phyloP scores from a whole-genome alignment of 495 filamentous ascomycete genomes.

The Parathielavia hyrcaniae region DNA sequence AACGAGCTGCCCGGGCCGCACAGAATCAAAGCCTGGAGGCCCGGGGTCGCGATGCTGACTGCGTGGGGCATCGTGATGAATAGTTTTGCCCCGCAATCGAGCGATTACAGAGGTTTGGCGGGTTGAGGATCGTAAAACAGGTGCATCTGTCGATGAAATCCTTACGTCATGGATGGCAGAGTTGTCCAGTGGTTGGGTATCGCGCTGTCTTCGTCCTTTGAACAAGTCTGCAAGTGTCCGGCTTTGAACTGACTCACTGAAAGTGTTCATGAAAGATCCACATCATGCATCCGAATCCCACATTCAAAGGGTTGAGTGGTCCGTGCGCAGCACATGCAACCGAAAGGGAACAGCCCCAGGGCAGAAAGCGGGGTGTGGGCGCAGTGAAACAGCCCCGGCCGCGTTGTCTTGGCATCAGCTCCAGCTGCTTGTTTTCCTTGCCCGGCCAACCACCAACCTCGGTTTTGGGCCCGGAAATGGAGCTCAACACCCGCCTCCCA shows the following conservation, averaged over 20 bases:
- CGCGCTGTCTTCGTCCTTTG: background rate
- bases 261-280: constrained; percentile 4
- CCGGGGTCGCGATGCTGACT: constrained; percentile 54
- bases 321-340: constrained; percentile 10
- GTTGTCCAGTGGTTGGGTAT: background rate
- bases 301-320: constrained; percentile 7
- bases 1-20: constrained; percentile 88
- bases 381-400: background rate
- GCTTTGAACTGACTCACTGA: constrained; percentile 13
- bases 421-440: constrained; percentile 16
- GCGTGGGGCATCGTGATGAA: constrained; percentile 20
- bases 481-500: constrained; percentile 28
- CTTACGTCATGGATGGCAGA: background rate
- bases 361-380: background rate
- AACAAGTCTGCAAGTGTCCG: background rate
- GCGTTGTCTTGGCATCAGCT: constrained; percentile 22
- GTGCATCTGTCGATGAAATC: background rate
- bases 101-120: background rate
- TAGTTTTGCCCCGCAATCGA: constrained; percentile 4
- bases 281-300: constrained; percentile 12
- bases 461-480: constrained; percentile 27
- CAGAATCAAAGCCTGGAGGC: constrained; percentile 88
- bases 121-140: no score
- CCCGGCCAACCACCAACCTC: constrained; percentile 36
- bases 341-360: background rate